phyloP scores from a whole-genome alignment of 2,329 filamentous ascomycete genomes.

The Hymenoscyphus repandus region DNA sequence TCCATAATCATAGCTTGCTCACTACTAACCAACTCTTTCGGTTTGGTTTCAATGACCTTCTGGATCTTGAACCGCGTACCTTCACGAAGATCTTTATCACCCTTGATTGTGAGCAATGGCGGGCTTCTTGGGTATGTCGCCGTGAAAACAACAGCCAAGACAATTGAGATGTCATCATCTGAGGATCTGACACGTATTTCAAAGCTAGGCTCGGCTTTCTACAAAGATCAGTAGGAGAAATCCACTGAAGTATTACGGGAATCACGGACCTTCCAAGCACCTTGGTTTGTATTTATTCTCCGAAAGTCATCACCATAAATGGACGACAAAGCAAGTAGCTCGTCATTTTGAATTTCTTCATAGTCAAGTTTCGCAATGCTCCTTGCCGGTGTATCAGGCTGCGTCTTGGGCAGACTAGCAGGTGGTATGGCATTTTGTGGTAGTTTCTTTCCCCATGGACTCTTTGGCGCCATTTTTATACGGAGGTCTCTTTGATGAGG shows the following conservation, averaged over 20 bases:
- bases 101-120: slow-evolving; percentile 66
- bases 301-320: slow-evolving; percentile 89
- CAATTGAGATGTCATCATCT: slow-evolving; percentile 65
- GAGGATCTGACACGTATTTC: slow-evolving; percentile 71
- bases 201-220: slow-evolving; percentile 80
- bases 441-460: slow-evolving; percentile 31
- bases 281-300: slow-evolving; percentile 60
- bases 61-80: slow-evolving; percentile 67
- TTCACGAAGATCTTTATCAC: slow-evolving; percentile 59
- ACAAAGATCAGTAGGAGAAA: slow-evolving; percentile 8
- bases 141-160: slow-evolving; percentile 74
- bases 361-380: slow-evolving; percentile 57
- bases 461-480: slow-evolving; percentile 30
- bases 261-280: slow-evolving; percentile 75
- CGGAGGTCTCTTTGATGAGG: slow-evolving; percentile 11
- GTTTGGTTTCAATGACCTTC: slow-evolving; percentile 54
- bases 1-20: slow-evolving; percentile 51
- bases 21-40: slow-evolving; percentile 45
- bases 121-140: slow-evolving; percentile 86
- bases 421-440: slow-evolving; percentile 33
- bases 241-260: not conserved
- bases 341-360: slow-evolving; percentile 79
- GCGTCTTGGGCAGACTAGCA: slow-evolving; percentile 23
- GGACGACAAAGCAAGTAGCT: slow-evolving; percentile 77
- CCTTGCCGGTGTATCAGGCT: slow-evolving; percentile 19